phyloP scores from a whole-genome alignment of 371 early-diverging fungal species.

The Sporodiniella umbellata region DNA sequence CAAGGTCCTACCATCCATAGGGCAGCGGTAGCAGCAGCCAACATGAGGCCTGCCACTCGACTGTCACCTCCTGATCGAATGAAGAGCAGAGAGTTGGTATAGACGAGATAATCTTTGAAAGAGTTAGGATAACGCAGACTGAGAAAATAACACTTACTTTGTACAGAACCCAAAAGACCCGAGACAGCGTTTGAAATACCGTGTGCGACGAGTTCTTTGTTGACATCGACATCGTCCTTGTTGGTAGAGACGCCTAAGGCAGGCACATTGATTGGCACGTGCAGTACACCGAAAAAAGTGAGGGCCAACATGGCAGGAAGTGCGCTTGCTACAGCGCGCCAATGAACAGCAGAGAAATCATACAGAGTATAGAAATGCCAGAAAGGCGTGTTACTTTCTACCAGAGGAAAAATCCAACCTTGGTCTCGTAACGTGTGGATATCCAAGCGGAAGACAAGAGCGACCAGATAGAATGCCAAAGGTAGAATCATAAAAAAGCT shows the following conservation, averaged over 20 bases:
- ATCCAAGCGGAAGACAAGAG: constrained; percentile 57
- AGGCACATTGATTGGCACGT: constrained; percentile 94
- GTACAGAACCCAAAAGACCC: constrained; percentile 76
- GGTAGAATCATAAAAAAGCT: constrained; percentile 83
- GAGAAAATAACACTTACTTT: constrained; percentile 69
- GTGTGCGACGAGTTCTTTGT: constrained; percentile 93
- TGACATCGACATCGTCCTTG: constrained; percentile 81
- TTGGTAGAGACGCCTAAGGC: constrained; percentile 90
- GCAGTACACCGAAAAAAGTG: constrained; percentile 92
- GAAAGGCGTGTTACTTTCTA: constrained; percentile 71
- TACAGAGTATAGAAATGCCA: constrained; percentile 87
- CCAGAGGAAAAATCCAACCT: constrained; percentile 88
- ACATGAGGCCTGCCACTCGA: constrained; percentile 80
- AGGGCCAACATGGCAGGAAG: constrained; percentile 91
- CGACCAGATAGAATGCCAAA: constrained; percentile 67
- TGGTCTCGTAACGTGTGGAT: constrained; percentile 63
- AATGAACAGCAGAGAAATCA: constrained; percentile 66
- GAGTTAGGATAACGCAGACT: too few relatives aligned
- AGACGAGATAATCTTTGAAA: constrained; percentile 87
- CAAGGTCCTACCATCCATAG: constrained; percentile 83
- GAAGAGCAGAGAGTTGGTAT: constrained; percentile 89
- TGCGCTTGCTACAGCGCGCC: constrained; percentile 73
- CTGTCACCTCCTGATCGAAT: constrained; percentile 90
- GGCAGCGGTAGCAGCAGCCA: constrained; percentile 72
- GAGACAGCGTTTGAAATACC: constrained; percentile 86